Conservation (phyloP, 768 basidiomycete species). For the Suillus alpinus region DNA sequence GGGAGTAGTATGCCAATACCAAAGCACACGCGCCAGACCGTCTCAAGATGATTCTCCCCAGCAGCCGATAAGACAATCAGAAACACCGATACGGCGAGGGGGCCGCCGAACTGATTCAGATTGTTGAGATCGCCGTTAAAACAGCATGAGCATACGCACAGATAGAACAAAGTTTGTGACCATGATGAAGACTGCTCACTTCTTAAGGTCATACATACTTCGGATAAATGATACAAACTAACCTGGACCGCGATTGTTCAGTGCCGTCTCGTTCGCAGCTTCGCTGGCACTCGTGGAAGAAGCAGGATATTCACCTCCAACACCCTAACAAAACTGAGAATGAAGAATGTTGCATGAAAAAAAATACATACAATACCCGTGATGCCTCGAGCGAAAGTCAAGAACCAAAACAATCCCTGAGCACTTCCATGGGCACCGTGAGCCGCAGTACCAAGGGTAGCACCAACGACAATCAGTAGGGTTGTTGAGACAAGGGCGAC, state of each 20-base stretch:
- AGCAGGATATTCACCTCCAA: slow-evolving; percentile 77
- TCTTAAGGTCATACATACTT: slow-evolving; percentile 4
- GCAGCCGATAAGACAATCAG: slow-evolving; percentile 67
- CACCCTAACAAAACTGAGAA: slow-evolving; percentile 41
- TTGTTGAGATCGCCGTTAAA: neutral
- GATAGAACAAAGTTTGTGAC: slow-evolving; percentile 71
- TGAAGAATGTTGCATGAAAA: neutral
- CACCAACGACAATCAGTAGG: slow-evolving; percentile 64
- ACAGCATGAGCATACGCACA: slow-evolving; percentile 32
- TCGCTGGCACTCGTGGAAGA: slow-evolving; percentile 69
- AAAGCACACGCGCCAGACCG: slow-evolving; percentile 68
- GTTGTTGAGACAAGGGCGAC: slow-evolving; percentile 72
- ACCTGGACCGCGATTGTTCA: slow-evolving; percentile 60
- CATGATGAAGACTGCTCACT: slow-evolving; percentile 61
- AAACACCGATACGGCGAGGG: slow-evolving; percentile 64
- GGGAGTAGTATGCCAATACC: slow-evolving; percentile 63
- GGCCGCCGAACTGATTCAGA: slow-evolving; percentile 54
- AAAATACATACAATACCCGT: slow-evolving; percentile 53
- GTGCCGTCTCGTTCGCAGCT: slow-evolving; percentile 68
- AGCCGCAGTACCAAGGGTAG: slow-evolving; percentile 65
- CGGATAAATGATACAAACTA: slow-evolving; percentile 8
- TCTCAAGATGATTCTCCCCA: slow-evolving; percentile 56
- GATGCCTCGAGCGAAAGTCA: slow-evolving; percentile 69
- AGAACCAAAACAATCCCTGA: slow-evolving; percentile 68
- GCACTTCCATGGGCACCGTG: slow-evolving; percentile 56